phyloP scores from a whole-genome alignment of 2,329 filamentous ascomycete genomes.

The Botryotinia calthae region DNA sequence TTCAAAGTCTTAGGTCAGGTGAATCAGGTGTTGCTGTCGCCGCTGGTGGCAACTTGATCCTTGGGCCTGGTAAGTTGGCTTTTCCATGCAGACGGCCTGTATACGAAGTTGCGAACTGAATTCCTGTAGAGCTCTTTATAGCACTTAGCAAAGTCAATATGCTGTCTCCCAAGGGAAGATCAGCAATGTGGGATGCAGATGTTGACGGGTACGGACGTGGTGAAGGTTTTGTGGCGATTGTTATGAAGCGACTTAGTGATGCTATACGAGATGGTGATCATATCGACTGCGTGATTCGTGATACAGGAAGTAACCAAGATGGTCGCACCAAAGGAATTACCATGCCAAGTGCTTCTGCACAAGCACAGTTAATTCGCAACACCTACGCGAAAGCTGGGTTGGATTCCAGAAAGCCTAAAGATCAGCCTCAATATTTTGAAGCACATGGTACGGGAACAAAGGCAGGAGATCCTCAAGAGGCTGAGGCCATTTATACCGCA shows the following conservation, averaged over 20 bases:
- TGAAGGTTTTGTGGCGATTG: conserved; percentile 56
- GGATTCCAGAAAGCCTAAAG: conserved; percentile 21
- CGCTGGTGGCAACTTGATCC: background rate
- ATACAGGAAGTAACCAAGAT: conserved; percentile 54
- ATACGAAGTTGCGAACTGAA: too few relatives aligned
- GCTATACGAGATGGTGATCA: conserved; percentile 44
- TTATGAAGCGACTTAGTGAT: conserved; percentile 57
- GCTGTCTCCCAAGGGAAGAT: conserved; percentile 46
- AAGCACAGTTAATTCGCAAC: background rate
- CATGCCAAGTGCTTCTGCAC: conserved; percentile 44
- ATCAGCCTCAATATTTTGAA: background rate
- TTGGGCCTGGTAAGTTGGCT: background rate
- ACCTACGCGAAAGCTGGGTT: conserved; percentile 41
- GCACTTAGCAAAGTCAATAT: conserved; percentile 18
- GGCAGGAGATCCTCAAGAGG: conserved; percentile 27
- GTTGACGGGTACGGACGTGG: conserved; percentile 63
- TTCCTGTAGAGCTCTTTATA: background rate
- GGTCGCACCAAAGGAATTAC: conserved; percentile 57
- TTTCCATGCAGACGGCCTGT: too few relatives aligned
- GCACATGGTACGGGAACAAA: conserved; percentile 28
- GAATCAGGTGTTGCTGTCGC: background rate
- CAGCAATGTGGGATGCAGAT: conserved; percentile 55
- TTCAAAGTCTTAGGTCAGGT: conserved; percentile 41
- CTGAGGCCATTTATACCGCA: background rate
- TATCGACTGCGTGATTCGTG: conserved; percentile 46